These are phyloP conservation scores for Gentiana straminea DNA, from an alignment of 257 asterid genomes.

Conservation along the genomic window DNA sequence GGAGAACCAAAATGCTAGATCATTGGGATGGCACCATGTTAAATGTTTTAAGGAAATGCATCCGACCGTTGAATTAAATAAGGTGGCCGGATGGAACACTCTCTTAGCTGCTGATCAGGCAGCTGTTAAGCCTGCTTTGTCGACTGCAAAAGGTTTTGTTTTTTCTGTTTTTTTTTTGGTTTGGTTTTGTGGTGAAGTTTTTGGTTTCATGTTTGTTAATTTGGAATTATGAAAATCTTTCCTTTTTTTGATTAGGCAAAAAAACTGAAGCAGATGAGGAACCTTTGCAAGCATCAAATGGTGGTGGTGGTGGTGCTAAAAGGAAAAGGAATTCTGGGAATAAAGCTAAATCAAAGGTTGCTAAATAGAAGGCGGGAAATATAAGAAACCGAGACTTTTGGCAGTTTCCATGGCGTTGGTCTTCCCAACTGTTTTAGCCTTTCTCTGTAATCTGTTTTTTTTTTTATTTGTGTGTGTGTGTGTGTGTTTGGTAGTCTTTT, in stretches of 20 bases:
- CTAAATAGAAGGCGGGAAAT: conserved; percentile 19
- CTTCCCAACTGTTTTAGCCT: too few species aligned
- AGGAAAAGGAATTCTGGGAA: conserved; percentile 46
- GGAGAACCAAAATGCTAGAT: conserved; percentile 62
- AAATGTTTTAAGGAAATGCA: conserved; percentile 64
- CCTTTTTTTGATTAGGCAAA: conserved; percentile 23
- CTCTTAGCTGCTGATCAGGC: conserved; percentile 53
- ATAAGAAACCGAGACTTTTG: too few species aligned
- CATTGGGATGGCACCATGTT: conserved; percentile 86
- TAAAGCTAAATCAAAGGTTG: conserved; percentile 36
- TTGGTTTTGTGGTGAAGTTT: background rate
- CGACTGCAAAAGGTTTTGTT: conserved; percentile 37
- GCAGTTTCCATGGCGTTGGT: too few species aligned
- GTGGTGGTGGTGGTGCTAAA: conserved; percentile 28
- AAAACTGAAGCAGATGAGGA: conserved; percentile 29
- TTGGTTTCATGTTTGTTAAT: conserved; percentile 4
- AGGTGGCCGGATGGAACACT: conserved; percentile 61
- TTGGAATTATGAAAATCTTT: conserved; percentile 2
- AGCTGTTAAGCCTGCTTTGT: conserved; percentile 36
- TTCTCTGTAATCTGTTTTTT: too few species aligned
- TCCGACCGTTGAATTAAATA: conserved; percentile 39
- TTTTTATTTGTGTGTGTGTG: too few species aligned
- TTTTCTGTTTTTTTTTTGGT: conserved; percentile 6
- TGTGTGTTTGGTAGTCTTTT: too few species aligned
- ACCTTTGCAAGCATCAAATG: conserved; percentile 22